Base-by-base conservation (phyloP, 306 rosid species). In the Biancaea sappan region DNA sequence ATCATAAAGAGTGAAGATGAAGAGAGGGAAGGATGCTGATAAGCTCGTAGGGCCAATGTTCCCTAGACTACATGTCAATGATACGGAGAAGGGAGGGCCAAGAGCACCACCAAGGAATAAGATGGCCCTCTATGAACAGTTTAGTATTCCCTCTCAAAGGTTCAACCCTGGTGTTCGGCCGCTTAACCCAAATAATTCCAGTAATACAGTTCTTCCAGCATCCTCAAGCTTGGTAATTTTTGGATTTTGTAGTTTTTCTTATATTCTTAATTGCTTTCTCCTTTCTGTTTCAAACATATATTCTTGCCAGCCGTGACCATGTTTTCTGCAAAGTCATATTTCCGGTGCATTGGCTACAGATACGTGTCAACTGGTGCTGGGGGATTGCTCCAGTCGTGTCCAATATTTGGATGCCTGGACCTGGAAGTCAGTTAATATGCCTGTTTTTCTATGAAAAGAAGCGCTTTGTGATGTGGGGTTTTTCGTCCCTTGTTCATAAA, bases 71-170 rank as follows among this genome's bases (percentile, higher is more conserved):
- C 93, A 92, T 83, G 93, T 94, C 6, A 89, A 91, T 82, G 99
- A 94, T 75, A 81, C 84, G 2, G 99, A 90, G 64, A 94, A 87
- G 84, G 99, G 99, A 83, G 96, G 97, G 65, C 99, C 99, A 26
- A 92, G 96, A 86, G 96, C 99, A 16, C 99, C 99, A 37, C 99
- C 99, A 26, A 94, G 99, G 92, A 94, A 94, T 78, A 94, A 94
- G 91, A 94, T 94, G 99, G 99, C 99, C n/a, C 88, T 94, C 16
- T 94, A 94, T 72, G 99, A 94, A 57, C 99, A 87, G 74, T 87
- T 92, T 46, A 92, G 95, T 81, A 84, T 94, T 69, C 96, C 99
- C 6, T 90, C 96, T 75, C 97, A 87, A 81, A 84, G 89, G 75
- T 86, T 82, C 80, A 86, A 71, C 74, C 74, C 79, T 0, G 84